phyloP scores from a whole-genome alignment of 306 rosid genomes.

The Rosa persica region DNA sequence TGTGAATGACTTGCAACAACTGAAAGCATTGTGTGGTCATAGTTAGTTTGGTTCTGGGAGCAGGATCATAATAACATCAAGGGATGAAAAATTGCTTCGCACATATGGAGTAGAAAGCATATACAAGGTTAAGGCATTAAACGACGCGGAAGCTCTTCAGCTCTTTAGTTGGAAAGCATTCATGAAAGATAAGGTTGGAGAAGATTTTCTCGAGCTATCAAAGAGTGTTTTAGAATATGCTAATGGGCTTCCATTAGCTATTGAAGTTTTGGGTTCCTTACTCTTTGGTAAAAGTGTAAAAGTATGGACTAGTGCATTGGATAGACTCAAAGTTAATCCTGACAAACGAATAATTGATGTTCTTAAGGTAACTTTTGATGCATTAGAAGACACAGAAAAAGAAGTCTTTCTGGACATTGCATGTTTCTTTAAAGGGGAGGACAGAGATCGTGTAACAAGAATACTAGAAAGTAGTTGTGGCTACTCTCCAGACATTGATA shows the following conservation, averaged over 20 bases:
- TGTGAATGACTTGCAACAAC: background rate
- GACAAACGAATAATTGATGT: background rate
- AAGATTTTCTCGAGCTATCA: background rate
- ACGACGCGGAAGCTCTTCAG: background rate
- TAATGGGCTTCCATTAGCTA: conserved; percentile 19
- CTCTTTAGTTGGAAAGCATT: conserved; percentile 11
- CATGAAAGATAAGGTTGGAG: background rate
- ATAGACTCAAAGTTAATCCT: background rate
- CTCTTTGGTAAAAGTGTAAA: background rate
- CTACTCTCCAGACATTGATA: background rate
- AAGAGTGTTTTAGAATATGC: conserved; percentile 4
- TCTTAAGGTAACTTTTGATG: conserved; percentile 17
- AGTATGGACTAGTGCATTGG: conserved; percentile 9
- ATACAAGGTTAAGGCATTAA: background rate
- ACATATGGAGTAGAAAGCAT: background rate
- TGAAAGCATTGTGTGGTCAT: background rate
- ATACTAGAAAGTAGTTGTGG: background rate
- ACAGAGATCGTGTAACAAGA: conserved; percentile 3
- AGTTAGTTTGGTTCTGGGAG: conserved; percentile 22
- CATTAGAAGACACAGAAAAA: background rate
- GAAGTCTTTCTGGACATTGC: conserved; percentile 18
- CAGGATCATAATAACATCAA: conserved; percentile 11
- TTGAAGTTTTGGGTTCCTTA: conserved; percentile 13
- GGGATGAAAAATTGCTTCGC: conserved; percentile 17
- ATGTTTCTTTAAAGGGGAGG: conserved; percentile 11